Conservation (phyloP, 2,329 filamentous ascomycete species). For the Talaromyces amestolkiae region DNA sequence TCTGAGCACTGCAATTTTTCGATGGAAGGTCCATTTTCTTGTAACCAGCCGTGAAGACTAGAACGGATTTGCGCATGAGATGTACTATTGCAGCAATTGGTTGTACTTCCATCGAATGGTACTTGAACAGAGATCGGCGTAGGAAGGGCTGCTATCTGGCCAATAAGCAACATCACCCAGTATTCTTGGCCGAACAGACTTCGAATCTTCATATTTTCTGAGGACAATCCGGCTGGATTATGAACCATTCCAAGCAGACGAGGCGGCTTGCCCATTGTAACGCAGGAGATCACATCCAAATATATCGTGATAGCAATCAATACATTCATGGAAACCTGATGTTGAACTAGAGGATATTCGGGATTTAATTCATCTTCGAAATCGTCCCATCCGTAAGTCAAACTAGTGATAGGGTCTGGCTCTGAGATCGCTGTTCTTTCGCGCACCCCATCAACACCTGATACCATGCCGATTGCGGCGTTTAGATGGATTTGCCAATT, state of each 20-base stretch:
- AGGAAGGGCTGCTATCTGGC: constrained; percentile 4
- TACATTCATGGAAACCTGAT: constrained; percentile 9
- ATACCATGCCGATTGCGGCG: constrained; percentile 4
- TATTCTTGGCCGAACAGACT: constrained; percentile 7
- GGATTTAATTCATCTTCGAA: constrained; percentile 8
- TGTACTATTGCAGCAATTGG: not conserved
- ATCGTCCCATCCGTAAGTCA: not conserved
- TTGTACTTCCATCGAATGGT: not conserved
- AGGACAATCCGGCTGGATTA: not conserved
- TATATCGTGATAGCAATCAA: constrained; percentile 10
- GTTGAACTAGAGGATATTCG: constrained; percentile 1
- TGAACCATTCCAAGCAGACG: not conserved
- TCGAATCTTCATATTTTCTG: not conserved
- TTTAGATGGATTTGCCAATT: constrained; percentile 12
- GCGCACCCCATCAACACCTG: not conserved
- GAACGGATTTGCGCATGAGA: not conserved
- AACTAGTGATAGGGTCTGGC: not conserved
- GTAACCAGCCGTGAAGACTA: not conserved
- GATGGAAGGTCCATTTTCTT: not conserved
- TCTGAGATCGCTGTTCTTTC: constrained; percentile 1
- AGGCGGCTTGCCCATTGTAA: constrained; percentile 10
- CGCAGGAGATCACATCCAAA: constrained; percentile 3
- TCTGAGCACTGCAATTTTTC: constrained; percentile 7
- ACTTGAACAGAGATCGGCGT: not conserved
- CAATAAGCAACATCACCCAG: constrained; percentile 4